Conservation (phyloP, 202 grass and related monocot genomes). For the Zizania palustris region DNA sequence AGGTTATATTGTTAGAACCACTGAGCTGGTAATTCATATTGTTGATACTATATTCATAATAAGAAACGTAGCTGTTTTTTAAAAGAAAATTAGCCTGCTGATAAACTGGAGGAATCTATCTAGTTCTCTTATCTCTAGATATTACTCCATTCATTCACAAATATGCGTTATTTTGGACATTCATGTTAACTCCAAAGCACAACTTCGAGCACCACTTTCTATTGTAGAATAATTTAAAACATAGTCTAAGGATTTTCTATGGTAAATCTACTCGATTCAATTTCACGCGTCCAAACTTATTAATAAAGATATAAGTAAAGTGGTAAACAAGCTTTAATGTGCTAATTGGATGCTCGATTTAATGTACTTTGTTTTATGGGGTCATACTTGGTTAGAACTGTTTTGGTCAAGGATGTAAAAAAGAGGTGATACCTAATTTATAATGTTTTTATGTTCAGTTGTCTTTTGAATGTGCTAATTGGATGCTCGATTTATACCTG, state of each 20-base stretch:
- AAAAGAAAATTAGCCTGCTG: not conserved
- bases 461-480: not conserved
- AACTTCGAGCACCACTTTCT: not conserved
- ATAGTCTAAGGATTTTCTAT: not conserved
- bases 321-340: not conserved
- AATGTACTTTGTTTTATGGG: constrained; percentile 15
- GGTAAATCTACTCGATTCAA: not conserved
- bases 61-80: constrained; percentile 26
- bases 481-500: constrained; percentile 23
- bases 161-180: not conserved
- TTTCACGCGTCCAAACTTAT: not conserved
- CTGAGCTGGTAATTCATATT: constrained; percentile 22
- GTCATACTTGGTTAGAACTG: not conserved
- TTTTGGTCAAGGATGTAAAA: not conserved
- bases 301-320: not conserved
- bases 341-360: too few relatives aligned
- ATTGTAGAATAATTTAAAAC: not conserved
- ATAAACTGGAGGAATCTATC: constrained; percentile 16
- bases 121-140: constrained; percentile 24
- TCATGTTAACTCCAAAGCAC: not conserved
- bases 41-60: constrained; percentile 14
- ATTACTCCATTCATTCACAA: not conserved
- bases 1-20: constrained; percentile 27
- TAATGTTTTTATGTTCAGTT: not conserved
- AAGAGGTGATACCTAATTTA: not conserved